Conservation (phyloP, 805 yeast genomes). For the Sungouiozyma ichnusensis region DNA sequence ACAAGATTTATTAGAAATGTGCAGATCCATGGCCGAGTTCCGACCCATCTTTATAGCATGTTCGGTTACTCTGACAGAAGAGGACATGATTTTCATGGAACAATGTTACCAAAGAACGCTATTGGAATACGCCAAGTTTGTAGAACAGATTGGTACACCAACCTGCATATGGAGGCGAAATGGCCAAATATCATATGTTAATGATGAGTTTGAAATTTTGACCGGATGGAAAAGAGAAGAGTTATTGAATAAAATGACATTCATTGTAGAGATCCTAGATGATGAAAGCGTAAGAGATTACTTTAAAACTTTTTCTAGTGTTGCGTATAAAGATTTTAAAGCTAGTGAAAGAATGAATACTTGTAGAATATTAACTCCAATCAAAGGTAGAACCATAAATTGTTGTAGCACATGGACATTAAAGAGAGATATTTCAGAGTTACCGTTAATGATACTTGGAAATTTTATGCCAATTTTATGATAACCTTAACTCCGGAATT, state of each 20-base stretch:
- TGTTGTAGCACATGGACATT: conserved; percentile 89
- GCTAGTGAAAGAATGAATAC: conserved; percentile 85
- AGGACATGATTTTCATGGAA: conserved; percentile 89
- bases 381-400: conserved; percentile 39
- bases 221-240: conserved; percentile 83
- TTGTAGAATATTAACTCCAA: conserved; percentile 65
- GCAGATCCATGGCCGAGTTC: conserved; percentile 80
- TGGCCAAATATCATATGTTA: conserved; percentile 89
- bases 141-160: conserved; percentile 82
- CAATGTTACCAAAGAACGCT: conserved; percentile 91
- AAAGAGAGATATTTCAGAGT: conserved; percentile 89
- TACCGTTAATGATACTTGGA: conserved; percentile 94
- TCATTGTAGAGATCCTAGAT: conserved; percentile 74
- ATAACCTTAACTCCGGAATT: too few species aligned
- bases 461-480: conserved; percentile 67
- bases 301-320: conserved; percentile 70
- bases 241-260: conserved; percentile 54
- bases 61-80: conserved; percentile 77
- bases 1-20: conserved; percentile 65
- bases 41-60: conserved; percentile 91
- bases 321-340: conserved; percentile 83
- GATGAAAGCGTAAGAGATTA: conserved; percentile 80
- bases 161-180: conserved; percentile 93
- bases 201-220: conserved; percentile 82
- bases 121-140: conserved; percentile 77